phyloP scores from a whole-genome alignment of 805 yeast genomes.

The Lachancea nothofagi region DNA sequence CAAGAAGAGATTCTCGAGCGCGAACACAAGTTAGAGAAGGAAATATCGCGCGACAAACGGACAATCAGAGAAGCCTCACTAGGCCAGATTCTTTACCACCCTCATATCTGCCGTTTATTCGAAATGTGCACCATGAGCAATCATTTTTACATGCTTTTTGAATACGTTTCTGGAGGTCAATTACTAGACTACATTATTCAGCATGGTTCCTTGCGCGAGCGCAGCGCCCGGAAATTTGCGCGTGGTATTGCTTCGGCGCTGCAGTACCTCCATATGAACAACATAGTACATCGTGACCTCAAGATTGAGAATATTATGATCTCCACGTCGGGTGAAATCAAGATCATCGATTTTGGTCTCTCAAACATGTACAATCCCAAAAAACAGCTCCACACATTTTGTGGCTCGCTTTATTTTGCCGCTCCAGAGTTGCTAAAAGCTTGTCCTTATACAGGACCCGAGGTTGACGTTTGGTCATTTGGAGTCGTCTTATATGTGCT shows the following conservation, averaged over 20 bases:
- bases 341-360: slow-evolving; percentile 93
- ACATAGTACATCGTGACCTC: slow-evolving; percentile 93
- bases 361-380: slow-evolving; percentile 77
- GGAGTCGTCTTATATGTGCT: slow-evolving; percentile 93
- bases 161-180: slow-evolving; percentile 95
- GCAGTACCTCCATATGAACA: slow-evolving; percentile 88
- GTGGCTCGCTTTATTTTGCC: slow-evolving; percentile 96
- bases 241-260: slow-evolving; percentile 91
- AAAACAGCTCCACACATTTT: slow-evolving; percentile 78
- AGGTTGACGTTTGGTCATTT: slow-evolving; percentile 97
- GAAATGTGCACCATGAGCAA: slow-evolving; percentile 96
- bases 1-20: slow-evolving; percentile 53
- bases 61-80: slow-evolving; percentile 94
- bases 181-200: slow-evolving; percentile 94
- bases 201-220: slow-evolving; percentile 90
- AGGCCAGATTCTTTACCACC: slow-evolving; percentile 85
- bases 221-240: slow-evolving; percentile 90
- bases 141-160: slow-evolving; percentile 95
- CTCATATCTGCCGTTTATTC: slow-evolving; percentile 82
- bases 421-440: slow-evolving; percentile 96
- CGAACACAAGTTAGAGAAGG: slow-evolving; percentile 70
- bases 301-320: slow-evolving; percentile 96
- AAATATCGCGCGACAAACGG: slow-evolving; percentile 83
- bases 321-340: slow-evolving; percentile 86
- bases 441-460: slow-evolving; percentile 91